Evolutionary conservation across 352 stramenopile genomes (phyloP).

Genomic region (Pythium rhizo-oryzae): DNA sequence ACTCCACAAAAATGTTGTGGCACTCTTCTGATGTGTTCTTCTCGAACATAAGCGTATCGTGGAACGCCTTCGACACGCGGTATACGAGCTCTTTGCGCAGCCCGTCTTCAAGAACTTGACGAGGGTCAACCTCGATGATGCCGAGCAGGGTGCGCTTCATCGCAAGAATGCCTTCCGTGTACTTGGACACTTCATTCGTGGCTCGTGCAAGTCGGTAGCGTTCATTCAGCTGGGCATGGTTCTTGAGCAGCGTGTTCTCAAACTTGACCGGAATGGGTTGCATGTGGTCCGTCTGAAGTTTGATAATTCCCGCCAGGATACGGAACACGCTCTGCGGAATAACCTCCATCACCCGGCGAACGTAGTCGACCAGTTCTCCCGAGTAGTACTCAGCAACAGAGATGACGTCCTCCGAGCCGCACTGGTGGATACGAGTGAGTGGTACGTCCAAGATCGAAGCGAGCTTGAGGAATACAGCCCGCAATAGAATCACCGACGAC

Average conservation of each 20-base stretch:
- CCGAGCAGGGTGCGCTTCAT: conserved; percentile 95
- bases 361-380: conserved; percentile 93
- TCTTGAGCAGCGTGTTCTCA: conserved; percentile 92
- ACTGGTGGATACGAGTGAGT: conserved; percentile 92
- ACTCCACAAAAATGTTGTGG: conserved; percentile 81
- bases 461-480: conserved; percentile 95
- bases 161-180: conserved; percentile 94
- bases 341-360: conserved; percentile 94
- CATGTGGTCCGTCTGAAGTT: conserved; percentile 93
- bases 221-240: conserved; percentile 91
- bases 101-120: conserved; percentile 93
- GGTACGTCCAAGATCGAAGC: conserved; percentile 94
- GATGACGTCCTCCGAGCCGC: conserved; percentile 90
- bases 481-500: conserved; percentile 91
- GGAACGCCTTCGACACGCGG: conserved; percentile 84
- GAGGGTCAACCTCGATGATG: conserved; percentile 94
- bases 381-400: conserved; percentile 96
- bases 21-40: conserved; percentile 85
- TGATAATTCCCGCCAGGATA: conserved; percentile 93
- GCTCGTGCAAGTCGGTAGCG: conserved; percentile 92
- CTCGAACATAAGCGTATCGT: conserved; percentile 87
- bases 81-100: conserved; percentile 95
- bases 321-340: conserved; percentile 95
- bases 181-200: conserved; percentile 95
- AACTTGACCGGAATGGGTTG: conserved; percentile 92